Evolutionary conservation across 495 filamentous ascomycete genomes (phyloP), one percentile per base, ranked within the genome.

Genomic region (Aspergillus ellipticus): DNA sequence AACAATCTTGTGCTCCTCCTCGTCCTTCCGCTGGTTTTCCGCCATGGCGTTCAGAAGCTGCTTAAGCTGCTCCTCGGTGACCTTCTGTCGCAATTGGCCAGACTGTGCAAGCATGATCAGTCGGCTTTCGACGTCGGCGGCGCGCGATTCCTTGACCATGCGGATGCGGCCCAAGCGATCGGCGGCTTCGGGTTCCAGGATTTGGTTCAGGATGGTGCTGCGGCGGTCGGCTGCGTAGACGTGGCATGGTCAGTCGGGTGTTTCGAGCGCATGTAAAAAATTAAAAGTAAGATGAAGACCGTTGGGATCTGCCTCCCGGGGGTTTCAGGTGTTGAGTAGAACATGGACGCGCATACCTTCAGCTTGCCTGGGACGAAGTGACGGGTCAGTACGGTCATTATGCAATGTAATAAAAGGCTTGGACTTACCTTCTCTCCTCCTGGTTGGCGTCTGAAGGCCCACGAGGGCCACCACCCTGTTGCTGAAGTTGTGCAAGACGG

Each of bases 101-200:
- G 82, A 80, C 57, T 90, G 88, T 26, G 93, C 92, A 49, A 98
- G 81, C 86, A 87, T 90, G 71, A 98, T 89, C 31, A 98, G 82
- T 41, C 93, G 74, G 80, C 92, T 93, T 77, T 98, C 94, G 53
- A 97, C 82, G 64, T 96, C 91, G 42, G 79, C 79, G 31, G 94
- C 94, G 63, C 95, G 89, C 51, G 86, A 86, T 68, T 92, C 92
- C 72, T 97, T 97, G 54, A 97, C 94, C 53, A 98, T 84, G 13
- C 92, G 89, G 73, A 98, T 97, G 55, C 95, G 89, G 45, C 90
- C 90, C 9, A 98, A 80, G 15, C 94, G 88, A 74, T 98, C 94
- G 51, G 90, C 88, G 19, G 94, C 95, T 65, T 90, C 91, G 65
- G 95, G 93, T 56, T 89, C 84, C 52, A 97, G 89, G 79, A 98